A percentile compares a stretch with the other conserved stretches of the same genome.
phyloP scores from a whole-genome alignment of 1,139 yeast genomes.

The Kurtzmaniella quercitrusa region DNA sequence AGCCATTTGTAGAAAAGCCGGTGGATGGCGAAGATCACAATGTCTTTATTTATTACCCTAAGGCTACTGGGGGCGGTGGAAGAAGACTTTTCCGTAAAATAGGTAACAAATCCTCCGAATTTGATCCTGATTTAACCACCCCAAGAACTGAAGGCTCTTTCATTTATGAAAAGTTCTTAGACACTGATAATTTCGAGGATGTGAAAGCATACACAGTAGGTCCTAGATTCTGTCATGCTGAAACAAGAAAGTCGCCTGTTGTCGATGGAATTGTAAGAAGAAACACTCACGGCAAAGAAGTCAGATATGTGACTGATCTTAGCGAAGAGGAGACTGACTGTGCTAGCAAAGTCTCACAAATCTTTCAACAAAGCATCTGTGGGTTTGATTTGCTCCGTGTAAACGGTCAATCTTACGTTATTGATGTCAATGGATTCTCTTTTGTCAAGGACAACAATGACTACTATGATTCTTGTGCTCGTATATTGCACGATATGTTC shows the following conservation, averaged over 20 bases:
- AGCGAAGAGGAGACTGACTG: conserved; percentile 69
- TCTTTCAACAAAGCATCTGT: conserved; percentile 93
- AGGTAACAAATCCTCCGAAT: conserved; percentile 95
- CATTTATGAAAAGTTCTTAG: conserved; percentile 93
- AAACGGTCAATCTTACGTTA: conserved; percentile 83
- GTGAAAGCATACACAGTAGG: conserved; percentile 99
- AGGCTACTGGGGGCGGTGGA: conserved; percentile 95
- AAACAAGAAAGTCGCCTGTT: conserved; percentile 96
- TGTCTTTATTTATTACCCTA: conserved; percentile 86
- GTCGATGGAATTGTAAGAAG: conserved; percentile 98
- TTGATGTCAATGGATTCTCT: conserved; percentile 97
- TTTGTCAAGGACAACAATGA: conserved; percentile 90
- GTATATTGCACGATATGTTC: conserved; percentile 72
- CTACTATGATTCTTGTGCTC: conserved; percentile 82
- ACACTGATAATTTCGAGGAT: conserved; percentile 96
- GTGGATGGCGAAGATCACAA: conserved; percentile 99
- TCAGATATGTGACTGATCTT: conserved; percentile 81
- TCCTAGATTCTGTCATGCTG: conserved; percentile 87
- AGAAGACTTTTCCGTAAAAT: conserved; percentile 89
- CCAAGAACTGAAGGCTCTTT: conserved; percentile 92
- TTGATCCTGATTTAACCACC: conserved; percentile 68
- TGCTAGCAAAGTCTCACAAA: conserved; percentile 71
- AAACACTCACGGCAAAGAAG: conserved; percentile 96
- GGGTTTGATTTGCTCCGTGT: conserved; percentile 94
- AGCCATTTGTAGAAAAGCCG: conserved; percentile 97